Conservation (phyloP, 2,329 filamentous ascomycete genomes). For the Coleophoma eucalyptorum region DNA sequence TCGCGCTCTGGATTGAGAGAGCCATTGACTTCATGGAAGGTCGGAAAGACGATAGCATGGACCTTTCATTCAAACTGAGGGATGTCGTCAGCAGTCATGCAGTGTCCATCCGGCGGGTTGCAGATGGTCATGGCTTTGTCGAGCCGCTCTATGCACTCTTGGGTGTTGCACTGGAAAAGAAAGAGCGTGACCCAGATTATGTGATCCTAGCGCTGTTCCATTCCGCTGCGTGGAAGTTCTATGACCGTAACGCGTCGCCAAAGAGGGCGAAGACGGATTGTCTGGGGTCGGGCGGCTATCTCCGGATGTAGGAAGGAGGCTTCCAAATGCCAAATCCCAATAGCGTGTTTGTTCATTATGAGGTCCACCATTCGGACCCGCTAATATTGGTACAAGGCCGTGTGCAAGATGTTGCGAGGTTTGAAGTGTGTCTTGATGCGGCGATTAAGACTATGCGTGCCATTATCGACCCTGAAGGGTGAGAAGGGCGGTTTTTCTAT, state of each 20-base stretch:
- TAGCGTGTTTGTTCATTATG: not conserved
- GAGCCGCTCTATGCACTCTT: not conserved
- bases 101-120: not conserved
- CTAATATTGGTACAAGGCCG: not conserved
- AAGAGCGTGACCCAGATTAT: not conserved
- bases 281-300: not conserved
- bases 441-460: not conserved
- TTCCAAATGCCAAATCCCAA: not conserved
- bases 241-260: not conserved
- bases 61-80: not conserved
- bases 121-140: not conserved
- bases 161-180: not conserved
- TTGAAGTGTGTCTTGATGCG: not conserved
- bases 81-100: not conserved
- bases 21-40: not conserved
- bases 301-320: not conserved
- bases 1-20: not conserved
- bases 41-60: not conserved
- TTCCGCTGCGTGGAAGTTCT: not conserved
- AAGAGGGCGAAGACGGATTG: not conserved
- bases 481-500: too few relatives aligned
- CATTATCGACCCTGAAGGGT: slow-evolving; percentile 30
- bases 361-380: not conserved
- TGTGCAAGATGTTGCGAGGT: not conserved
- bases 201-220: not conserved